These are phyloP conservation scores for Isabelozyma heimii DNA, from an alignment of 805 yeast genomes.

Conservation along the genomic window DNA sequence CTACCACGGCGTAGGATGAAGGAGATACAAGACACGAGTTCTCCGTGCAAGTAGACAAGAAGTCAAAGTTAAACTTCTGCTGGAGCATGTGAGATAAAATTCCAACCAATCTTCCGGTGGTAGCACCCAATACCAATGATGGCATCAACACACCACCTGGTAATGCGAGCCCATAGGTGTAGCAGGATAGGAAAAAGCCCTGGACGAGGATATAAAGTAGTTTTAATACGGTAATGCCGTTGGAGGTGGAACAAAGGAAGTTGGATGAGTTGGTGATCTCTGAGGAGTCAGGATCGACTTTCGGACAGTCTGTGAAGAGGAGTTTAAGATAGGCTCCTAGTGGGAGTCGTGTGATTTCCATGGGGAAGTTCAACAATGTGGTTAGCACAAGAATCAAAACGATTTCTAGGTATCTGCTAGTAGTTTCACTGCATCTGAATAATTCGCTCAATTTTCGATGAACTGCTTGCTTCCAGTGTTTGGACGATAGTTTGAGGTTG, in stretches of 20 bases:
- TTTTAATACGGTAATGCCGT: conserved; percentile 20
- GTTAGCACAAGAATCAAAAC: conserved; percentile 48
- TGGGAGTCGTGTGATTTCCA: conserved; percentile 52
- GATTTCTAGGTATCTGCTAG: conserved; percentile 46
- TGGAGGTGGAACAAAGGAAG: conserved; percentile 36
- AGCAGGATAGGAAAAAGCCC: conserved; percentile 61
- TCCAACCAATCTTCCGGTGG: conserved; percentile 56
- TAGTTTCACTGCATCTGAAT: conserved; percentile 10
- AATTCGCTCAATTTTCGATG: conserved; percentile 18
- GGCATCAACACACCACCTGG: conserved; percentile 72
- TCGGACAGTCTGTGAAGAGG: conserved; percentile 67
- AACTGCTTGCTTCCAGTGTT: conserved; percentile 31
- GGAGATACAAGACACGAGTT: conserved; percentile 67
- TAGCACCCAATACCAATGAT: conserved; percentile 59
- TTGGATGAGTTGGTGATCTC: conserved; percentile 19
- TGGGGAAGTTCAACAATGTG: conserved; percentile 53
- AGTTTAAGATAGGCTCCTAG: conserved; percentile 55
- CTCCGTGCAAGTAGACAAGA: conserved; percentile 39
- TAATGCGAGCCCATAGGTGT: conserved; percentile 65
- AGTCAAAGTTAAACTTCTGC: conserved; percentile 25
- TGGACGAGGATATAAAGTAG: conserved; percentile 39
- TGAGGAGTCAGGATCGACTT: conserved; percentile 6
- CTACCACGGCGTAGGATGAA: conserved; percentile 85
- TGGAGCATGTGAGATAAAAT: conserved; percentile 50
- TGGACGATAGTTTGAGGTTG: conserved; percentile 32